Evolutionary conservation across 1,284 basidiomycete genomes (phyloP), one percentile per base, ranked within the genome.

Genomic region (Cryptococcus hybrid): DNA sequence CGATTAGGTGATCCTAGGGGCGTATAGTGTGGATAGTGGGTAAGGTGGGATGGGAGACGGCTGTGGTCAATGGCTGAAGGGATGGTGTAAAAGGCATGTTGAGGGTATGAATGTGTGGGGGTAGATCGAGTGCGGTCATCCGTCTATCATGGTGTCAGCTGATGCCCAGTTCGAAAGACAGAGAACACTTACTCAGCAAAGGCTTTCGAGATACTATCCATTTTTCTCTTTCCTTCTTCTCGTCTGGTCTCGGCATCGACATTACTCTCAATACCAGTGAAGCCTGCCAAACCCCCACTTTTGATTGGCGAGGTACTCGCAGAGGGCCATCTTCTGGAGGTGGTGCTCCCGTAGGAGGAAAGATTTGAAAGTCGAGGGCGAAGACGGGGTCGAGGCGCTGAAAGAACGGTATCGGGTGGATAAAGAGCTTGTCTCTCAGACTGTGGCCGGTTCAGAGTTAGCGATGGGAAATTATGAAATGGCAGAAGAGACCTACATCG

Each of bases 151-250:
- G n/a, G 30, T n/a, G 24, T 44, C 30, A 49, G 39, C n/a, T 3
- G 30, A 3, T 18, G n/a, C 13, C 11, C 36, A 9, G 30, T 13
- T 38, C 11, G 38, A 40, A 35, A 8, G 3, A 3, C 30, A 48
- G 15, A 18, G 15, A 15, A 34, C 34, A 60, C 64, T 64, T 60
- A 66, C 64, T 53, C 56, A 3, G 55, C 60, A 56, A 60, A 66
- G 6, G 62, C 55, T 36, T 47, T 54, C 1, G 60, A 61, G 1
- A 66, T 64, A 54, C 37, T 60, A 24, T 54, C 57, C 45, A 63
- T 57, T 45, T 39, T 56, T 37, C 56, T 51, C 39, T 44, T 58
- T 8, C 51, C 53, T 13, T 55, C 55, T 18, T 56, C 48, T n/a
- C 55, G 51, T 11, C 54, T 30, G n/a, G 30, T 35, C 52, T 49